phyloP scores from a whole-genome alignment of 139 green algal species.

The Chlamydomonas urium region DNA sequence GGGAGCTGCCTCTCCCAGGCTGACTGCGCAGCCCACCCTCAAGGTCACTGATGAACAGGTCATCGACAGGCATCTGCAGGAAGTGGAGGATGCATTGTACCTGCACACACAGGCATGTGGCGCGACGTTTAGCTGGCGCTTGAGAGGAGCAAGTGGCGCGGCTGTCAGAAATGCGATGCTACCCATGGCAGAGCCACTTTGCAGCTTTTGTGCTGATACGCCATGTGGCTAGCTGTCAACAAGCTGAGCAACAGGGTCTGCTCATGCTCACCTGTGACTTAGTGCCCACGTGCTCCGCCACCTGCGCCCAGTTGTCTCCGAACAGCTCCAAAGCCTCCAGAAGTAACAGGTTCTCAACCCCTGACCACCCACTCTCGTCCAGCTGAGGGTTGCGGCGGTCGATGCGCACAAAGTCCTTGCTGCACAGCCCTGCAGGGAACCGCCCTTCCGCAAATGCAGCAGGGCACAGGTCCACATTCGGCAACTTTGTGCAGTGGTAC shows the following conservation, averaged over 20 bases:
- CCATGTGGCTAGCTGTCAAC: background rate
- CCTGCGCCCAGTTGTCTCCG: slow-evolving; percentile 80
- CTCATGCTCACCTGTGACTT: background rate
- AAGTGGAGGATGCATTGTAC: slow-evolving; percentile 11
- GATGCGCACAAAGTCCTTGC: slow-evolving; percentile 83
- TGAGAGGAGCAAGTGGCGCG: no score
- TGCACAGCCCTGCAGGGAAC: slow-evolving; percentile 67
- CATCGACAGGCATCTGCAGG: background rate
- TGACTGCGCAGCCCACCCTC: background rate
- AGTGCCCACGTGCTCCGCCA: slow-evolving; percentile 78
- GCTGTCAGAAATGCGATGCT: background rate
- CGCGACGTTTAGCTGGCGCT: no score
- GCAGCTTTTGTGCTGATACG: background rate
- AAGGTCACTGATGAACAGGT: background rate
- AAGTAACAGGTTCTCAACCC: slow-evolving; percentile 57
- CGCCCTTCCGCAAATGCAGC: slow-evolving; percentile 67
- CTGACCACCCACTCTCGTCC: slow-evolving; percentile 29
- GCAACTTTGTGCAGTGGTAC: slow-evolving; percentile 81
- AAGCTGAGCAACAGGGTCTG: background rate
- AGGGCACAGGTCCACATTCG: slow-evolving; percentile 74
- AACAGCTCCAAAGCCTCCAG: slow-evolving; percentile 78
- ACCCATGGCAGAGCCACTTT: background rate
- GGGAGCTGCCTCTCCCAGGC: background rate
- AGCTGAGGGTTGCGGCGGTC: slow-evolving; percentile 18
- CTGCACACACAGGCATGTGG: slow-evolving; percentile 1